These are phyloP conservation scores for Neurospora intermedia DNA, from an alignment of 495 filamentous ascomycete species.

Conservation along the genomic window DNA sequence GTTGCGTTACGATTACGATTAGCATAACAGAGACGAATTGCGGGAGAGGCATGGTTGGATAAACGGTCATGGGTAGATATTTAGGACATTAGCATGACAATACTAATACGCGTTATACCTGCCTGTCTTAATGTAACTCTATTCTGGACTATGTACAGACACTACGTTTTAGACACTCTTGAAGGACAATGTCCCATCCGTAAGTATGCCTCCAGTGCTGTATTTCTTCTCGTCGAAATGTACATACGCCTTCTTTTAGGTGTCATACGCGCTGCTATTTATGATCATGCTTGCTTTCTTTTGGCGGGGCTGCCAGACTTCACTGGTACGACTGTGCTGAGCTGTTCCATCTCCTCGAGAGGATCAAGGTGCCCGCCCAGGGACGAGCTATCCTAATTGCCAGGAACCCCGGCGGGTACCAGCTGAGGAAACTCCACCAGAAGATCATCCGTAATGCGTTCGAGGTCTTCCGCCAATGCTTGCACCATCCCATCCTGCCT, in stretches of 20 bases:
- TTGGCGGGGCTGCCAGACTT: neutral
- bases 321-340: neutral
- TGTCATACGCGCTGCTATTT: neutral
- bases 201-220: neutral
- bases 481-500: constrained; percentile 87
- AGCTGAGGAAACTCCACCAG: constrained; percentile 56
- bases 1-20: neutral
- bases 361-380: neutral
- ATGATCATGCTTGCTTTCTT: neutral
- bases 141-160: neutral
- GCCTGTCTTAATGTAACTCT: neutral
- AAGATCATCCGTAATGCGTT: constrained; percentile 67
- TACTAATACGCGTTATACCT: neutral
- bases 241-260: neutral
- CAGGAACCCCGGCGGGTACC: constrained; percentile 14
- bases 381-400: neutral
- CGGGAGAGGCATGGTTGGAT: neutral
- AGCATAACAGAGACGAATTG: neutral
- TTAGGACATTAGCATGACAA: neutral
- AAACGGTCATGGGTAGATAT: neutral
- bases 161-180: neutral
- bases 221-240: neutral
- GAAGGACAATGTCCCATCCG: neutral
- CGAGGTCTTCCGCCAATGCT: constrained; percentile 75
- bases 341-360: neutral